A percentile compares a stretch with the other conserved stretches of the same genome.
Evolutionary conservation across 2,329 filamentous ascomycete species (phyloP).

Genomic region (Sphaerulina populicola): DNA sequence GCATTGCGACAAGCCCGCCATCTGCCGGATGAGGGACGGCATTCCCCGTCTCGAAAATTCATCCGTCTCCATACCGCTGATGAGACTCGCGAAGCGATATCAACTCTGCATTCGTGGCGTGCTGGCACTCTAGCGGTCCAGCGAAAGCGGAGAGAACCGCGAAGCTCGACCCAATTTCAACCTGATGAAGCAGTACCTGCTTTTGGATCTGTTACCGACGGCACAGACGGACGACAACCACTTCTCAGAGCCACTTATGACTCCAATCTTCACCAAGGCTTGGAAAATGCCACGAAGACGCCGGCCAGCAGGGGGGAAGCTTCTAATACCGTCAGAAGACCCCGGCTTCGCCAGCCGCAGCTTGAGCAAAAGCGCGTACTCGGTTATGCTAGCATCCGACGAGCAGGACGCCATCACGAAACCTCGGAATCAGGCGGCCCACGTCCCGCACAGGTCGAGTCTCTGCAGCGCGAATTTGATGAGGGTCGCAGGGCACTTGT

Average conservation of each 20-base stretch:
- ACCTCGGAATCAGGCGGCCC: not conserved
- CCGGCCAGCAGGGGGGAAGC: not conserved
- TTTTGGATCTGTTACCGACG: not conserved
- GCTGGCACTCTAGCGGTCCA: constrained; percentile 32
- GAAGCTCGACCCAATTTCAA: not conserved
- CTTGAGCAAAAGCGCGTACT: not conserved
- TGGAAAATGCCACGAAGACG: not conserved
- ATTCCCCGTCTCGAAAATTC: constrained; percentile 46
- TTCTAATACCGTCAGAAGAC: not conserved
- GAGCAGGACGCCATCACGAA: not conserved
- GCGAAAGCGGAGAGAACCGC: not conserved
- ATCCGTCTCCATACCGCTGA: constrained; percentile 44
- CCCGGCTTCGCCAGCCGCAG: not conserved
- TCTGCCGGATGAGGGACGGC: constrained; percentile 42
- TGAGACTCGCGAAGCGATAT: constrained; percentile 50
- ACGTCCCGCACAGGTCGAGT: constrained; percentile 38
- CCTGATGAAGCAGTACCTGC: not conserved
- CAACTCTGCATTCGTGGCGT: constrained; percentile 45
- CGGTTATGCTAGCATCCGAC: not conserved
- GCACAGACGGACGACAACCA: not conserved
- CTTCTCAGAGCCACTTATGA: not conserved
- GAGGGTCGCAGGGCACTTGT: constrained; percentile 31
- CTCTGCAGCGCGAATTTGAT: constrained; percentile 35
- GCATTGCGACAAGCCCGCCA: constrained; percentile 47
- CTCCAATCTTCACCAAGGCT: not conserved